Evolutionary conservation across 306 rosid species (phyloP).

Genomic region (Sophora flavescens): DNA sequence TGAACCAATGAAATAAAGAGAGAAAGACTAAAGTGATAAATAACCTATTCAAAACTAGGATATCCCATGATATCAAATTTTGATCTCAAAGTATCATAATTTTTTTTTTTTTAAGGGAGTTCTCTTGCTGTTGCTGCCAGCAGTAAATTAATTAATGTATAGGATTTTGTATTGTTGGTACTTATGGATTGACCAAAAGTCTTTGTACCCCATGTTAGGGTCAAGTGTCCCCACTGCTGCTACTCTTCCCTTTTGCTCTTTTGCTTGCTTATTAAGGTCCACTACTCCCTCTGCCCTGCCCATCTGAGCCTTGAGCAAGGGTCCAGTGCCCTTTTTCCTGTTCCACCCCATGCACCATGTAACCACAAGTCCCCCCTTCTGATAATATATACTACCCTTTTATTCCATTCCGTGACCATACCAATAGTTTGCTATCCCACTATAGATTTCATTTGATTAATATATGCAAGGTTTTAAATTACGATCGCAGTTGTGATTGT

Average conservation of each 20-base stretch:
- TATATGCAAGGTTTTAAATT: background rate
- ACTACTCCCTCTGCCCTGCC: slow-evolving; percentile 23
- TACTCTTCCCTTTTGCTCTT: slow-evolving; percentile 34
- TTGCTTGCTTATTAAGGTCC: slow-evolving; percentile 38
- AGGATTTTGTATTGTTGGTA: slow-evolving; percentile 16
- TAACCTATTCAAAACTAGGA: too few species aligned
- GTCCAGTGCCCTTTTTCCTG: slow-evolving; percentile 41
- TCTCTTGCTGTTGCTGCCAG: background rate
- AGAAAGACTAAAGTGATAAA: too few species aligned
- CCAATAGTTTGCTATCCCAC: slow-evolving; percentile 38
- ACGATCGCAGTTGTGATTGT: too few species aligned
- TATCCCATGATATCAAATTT: too few species aligned
- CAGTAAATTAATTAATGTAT: slow-evolving; percentile 37
- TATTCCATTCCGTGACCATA: slow-evolving; percentile 56
- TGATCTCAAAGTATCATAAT: too few species aligned
- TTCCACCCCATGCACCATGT: slow-evolving; percentile 47
- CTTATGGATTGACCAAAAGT: slow-evolving; percentile 48
- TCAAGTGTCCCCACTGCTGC: slow-evolving; percentile 50
- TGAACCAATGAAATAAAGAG: too few species aligned
- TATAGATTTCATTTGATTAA: slow-evolving; percentile 40
- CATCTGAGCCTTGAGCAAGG: slow-evolving; percentile 45
- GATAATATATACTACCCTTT: slow-evolving; percentile 32
- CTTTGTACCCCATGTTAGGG: slow-evolving; percentile 45
- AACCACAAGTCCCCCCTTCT: slow-evolving; percentile 36
- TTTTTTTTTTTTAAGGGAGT: too few species aligned